These are phyloP conservation scores for Rhizoclosmatium globosum DNA, from an alignment of 192 early-diverging fungal genomes.

Conservation along the genomic window DNA sequence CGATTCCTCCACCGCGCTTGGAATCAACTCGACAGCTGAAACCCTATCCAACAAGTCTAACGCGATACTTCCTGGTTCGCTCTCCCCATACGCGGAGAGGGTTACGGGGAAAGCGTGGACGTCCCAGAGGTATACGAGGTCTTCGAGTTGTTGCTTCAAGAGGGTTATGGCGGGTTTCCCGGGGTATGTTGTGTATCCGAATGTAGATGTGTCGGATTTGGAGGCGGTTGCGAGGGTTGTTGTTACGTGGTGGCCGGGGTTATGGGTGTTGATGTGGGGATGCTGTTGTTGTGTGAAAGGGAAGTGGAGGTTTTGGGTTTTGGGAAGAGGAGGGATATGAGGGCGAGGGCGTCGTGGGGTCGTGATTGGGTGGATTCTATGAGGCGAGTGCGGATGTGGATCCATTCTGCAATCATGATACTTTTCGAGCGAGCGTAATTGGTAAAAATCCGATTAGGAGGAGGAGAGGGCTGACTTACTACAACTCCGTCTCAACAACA, in stretches of 20 bases:
- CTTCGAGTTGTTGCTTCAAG: constrained; percentile 62
- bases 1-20: constrained; percentile 59
- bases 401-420: constrained; percentile 56
- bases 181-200: constrained; percentile 39
- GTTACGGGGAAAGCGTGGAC: neutral
- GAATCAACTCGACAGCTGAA: constrained; percentile 64
- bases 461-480: too few relatives aligned
- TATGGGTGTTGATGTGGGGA: constrained; percentile 30
- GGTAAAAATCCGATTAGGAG: too few relatives aligned
- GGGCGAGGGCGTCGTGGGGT: constrained; percentile 54
- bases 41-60: constrained; percentile 70
- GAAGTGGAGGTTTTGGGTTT: constrained; percentile 13
- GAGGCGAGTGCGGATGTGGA: constrained; percentile 58
- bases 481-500: constrained; percentile 32
- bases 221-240: constrained; percentile 34
- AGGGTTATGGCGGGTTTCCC: constrained; percentile 32
- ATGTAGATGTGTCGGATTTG: constrained; percentile 32
- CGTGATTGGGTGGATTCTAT: constrained; percentile 50
- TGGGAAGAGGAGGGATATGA: constrained; percentile 55
- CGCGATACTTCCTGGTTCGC: constrained; percentile 54
- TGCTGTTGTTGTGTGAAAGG: neutral
- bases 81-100: constrained; percentile 54
- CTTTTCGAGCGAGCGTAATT: too few relatives aligned
- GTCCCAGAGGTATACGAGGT: constrained; percentile 60
- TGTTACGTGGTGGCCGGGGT: constrained; percentile 44